phyloP scores from a whole-genome alignment of 2,329 filamentous ascomycete species.

The Penicillium sp. region DNA sequence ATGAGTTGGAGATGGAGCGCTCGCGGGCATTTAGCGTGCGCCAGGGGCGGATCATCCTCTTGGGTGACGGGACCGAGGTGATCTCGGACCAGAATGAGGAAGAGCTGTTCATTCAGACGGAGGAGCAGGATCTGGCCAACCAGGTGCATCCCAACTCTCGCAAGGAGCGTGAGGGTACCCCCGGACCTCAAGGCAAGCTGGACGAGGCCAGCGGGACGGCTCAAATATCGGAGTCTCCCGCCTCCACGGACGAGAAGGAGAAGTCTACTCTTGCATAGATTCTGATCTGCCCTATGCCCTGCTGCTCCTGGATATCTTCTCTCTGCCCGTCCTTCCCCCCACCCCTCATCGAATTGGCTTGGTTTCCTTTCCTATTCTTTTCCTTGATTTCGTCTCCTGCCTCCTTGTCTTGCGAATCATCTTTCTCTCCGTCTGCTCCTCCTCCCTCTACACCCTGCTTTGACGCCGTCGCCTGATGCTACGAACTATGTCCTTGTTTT shows the following conservation, averaged over 20 bases:
- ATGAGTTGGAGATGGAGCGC: constrained; percentile 54
- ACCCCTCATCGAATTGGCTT: constrained; percentile 10
- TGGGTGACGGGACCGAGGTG: constrained; percentile 93
- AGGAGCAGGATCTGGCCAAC: constrained; percentile 82
- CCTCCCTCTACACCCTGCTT: neutral
- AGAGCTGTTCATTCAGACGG: constrained; percentile 92
- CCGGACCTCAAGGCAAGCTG: constrained; percentile 49
- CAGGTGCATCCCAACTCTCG: constrained; percentile 67
- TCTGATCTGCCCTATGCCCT: constrained; percentile 6
- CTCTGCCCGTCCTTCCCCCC: constrained; percentile 10
- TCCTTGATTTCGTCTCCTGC: constrained; percentile 12
- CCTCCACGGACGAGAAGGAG: constrained; percentile 41
- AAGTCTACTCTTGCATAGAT: constrained; percentile 34
- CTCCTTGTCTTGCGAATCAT: constrained; percentile 18
- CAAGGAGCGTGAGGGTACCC: constrained; percentile 54
- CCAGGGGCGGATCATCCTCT: constrained; percentile 83
- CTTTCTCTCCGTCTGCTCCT: constrained; percentile 1
- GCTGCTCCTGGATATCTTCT: constrained; percentile 13
- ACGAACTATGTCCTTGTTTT: constrained; percentile 24
- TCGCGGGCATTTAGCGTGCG: constrained; percentile 72
- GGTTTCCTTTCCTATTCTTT: neutral
- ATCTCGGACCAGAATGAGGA: constrained; percentile 84
- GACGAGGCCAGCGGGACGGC: constrained; percentile 24
- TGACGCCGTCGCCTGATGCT: constrained; percentile 9
- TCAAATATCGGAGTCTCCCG: constrained; percentile 41